Base-by-base conservation (phyloP, 106 monocot genomes). In the Dendrobium officinale region DNA sequence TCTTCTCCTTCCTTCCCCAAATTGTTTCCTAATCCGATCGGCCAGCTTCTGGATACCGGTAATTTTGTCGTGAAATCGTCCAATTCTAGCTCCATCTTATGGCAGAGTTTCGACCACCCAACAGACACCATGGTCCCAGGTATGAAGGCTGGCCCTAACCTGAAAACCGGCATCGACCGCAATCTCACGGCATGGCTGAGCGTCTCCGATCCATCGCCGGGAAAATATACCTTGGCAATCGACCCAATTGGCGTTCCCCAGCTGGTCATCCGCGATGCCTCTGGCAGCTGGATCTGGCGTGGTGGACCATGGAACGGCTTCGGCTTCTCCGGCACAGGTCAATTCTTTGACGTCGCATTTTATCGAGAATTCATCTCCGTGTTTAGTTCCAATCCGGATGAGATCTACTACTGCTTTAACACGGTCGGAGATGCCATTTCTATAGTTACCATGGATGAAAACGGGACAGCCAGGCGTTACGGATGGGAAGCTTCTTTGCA, bases 31-130 rank as follows among this genome's bases (percentile, higher is more conserved):
- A 45, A 37, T 10, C 67, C 77, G 10, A 77, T 77, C 17, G 37
- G 40, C 19, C 78, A 78, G 59, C 56, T 80, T 1, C 76, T 84
- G 0, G 22, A 77, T 27, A 31, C 27, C 15, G 80, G 85, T 13
- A 80, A 77, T 44, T 27, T 85, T 7, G 59, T 85, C 0, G 41
- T 85, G 9, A 54, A 40, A 33, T 45, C 45, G 45, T 17, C 13
- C 40, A 3, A 73, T 42, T 18, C 40, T 27, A 19, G 18, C 7
- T 45, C 45, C 4, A 4, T 11, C 20, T 6, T 70, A 2, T 88
- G 88, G 88, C 79, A 85, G 82, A 85, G 88, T 73, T 80, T 88
- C 51, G 85, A 88, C 27, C 73, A 85, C 73, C 85, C 88, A 2
- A 82, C 82, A 0, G 85, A 88, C 77, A 82, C 85, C 9, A 2